Evolutionary conservation across 1,139 yeast species (phyloP).

Genomic region (Pichia sp.): DNA sequence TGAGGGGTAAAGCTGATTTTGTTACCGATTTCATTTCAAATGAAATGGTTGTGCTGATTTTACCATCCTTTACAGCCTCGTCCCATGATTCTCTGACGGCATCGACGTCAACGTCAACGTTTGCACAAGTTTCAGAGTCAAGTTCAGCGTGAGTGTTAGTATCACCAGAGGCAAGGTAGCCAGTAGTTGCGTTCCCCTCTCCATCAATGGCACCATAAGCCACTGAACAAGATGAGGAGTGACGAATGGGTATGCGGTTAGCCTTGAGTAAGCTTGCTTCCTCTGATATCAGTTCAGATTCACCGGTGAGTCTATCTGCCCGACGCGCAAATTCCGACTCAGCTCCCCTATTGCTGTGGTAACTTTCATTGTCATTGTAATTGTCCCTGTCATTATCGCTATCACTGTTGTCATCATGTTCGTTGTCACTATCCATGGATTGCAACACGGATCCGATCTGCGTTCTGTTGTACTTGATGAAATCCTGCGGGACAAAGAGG

Average conservation of each 20-base stretch:
- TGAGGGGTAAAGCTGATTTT: slow-evolving; percentile 43
- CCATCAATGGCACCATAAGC: background rate
- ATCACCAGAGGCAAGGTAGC: background rate
- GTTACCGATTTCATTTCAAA: slow-evolving; percentile 37
- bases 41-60: slow-evolving; percentile 22
- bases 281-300: slow-evolving; percentile 20
- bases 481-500: slow-evolving; percentile 45
- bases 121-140: slow-evolving; percentile 1
- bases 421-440: slow-evolving; percentile 10
- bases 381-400: slow-evolving; percentile 2
- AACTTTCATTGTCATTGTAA: background rate
- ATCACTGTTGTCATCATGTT: slow-evolving; percentile 8
- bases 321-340: too few species aligned
- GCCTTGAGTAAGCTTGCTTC: slow-evolving; percentile 24
- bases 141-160: background rate
- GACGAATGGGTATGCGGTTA: slow-evolving; percentile 23
- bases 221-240: slow-evolving; percentile 6
- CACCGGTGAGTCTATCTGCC: too few species aligned
- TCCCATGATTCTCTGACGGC: slow-evolving; percentile 28
- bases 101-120: slow-evolving; percentile 14
- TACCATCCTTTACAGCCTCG: slow-evolving; percentile 28
- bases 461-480: slow-evolving; percentile 21
- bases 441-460: slow-evolving; percentile 15
- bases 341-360: too few species aligned
- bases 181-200: background rate